Conservation (phyloP, 768 basidiomycete genomes). For the Auricularia sp. region DNA sequence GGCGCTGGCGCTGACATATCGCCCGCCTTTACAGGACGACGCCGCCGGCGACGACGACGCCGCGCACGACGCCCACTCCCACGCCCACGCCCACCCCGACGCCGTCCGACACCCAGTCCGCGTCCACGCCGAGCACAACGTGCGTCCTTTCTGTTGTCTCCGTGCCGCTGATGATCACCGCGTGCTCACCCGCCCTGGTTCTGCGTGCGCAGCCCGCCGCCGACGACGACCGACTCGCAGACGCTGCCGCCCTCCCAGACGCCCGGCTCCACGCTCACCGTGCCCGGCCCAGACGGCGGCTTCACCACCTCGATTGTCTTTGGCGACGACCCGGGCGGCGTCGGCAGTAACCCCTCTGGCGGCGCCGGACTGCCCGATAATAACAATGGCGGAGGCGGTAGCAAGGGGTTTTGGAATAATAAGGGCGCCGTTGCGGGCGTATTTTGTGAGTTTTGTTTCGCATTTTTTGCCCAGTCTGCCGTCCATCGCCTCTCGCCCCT, state of each 20-base stretch:
- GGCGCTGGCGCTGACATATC: constrained; percentile 11
- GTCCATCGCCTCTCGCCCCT: no score
- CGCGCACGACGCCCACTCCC: constrained; percentile 53
- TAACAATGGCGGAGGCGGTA: background rate
- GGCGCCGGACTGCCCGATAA: background rate
- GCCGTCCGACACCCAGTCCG: constrained; percentile 47
- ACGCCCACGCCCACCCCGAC: constrained; percentile 47
- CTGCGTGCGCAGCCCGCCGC: no score
- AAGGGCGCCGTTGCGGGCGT: background rate
- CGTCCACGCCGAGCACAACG: constrained; percentile 28
- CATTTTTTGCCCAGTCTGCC: no score
- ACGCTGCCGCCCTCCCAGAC: no score
- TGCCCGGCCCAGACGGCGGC: no score
- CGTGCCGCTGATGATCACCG: constrained; percentile 53
- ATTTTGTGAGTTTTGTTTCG: background rate
- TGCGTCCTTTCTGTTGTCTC: constrained; percentile 34
- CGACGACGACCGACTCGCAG: no score
- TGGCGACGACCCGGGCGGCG: no score
- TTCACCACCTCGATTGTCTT: no score
- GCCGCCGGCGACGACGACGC: constrained; percentile 54
- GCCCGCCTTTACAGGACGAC: constrained; percentile 51
- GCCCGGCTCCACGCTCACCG: no score
- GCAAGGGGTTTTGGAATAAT: background rate
- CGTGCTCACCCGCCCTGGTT: no score
- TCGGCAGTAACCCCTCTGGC: background rate